Conservation (phyloP, 495 filamentous ascomycete species). For the Tuber umbilicatum region DNA sequence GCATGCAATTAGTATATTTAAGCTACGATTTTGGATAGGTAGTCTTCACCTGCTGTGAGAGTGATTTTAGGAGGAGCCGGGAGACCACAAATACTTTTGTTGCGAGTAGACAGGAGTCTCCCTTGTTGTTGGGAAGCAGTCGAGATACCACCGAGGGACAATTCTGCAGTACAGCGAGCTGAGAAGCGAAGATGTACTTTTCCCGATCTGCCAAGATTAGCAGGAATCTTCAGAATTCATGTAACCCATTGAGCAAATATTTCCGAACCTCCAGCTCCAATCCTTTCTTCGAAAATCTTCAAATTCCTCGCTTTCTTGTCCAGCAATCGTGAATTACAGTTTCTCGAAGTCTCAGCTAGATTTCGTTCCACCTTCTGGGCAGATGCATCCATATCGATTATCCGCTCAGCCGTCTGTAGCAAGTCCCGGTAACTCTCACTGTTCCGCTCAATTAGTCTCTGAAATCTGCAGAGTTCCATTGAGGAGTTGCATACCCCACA, state of each 20-base stretch:
- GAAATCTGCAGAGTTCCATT: constrained; percentile 2
- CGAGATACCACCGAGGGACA: constrained; percentile 52
- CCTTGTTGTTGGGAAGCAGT: constrained; percentile 52
- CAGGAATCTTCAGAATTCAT: constrained; percentile 38
- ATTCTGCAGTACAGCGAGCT: constrained; percentile 57
- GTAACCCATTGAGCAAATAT: constrained; percentile 36
- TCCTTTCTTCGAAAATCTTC: constrained; percentile 52
- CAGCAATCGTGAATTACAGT: constrained; percentile 68
- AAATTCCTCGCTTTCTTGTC: constrained; percentile 61
- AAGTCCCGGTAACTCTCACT: constrained; percentile 87
- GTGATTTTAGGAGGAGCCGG: constrained; percentile 60
- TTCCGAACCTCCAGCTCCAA: constrained; percentile 47
- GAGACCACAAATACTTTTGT: constrained; percentile 78
- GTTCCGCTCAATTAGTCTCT: background rate
- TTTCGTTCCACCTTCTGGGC: constrained; percentile 66
- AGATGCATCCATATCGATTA: constrained; percentile 76
- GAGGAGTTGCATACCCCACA: constrained; percentile 60
- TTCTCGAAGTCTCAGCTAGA: constrained; percentile 63
- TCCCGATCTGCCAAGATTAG: constrained; percentile 47
- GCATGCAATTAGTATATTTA: constrained; percentile 17
- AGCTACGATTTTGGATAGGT: constrained; percentile 38
- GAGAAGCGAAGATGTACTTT: constrained; percentile 54
- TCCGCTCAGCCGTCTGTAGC: constrained; percentile 83
- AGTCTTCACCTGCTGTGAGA: constrained; percentile 49
- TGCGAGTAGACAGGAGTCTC: constrained; percentile 57